Conservation (phyloP, 2,329 filamentous ascomycete genomes). For the Aspergillus japonicus region DNA sequence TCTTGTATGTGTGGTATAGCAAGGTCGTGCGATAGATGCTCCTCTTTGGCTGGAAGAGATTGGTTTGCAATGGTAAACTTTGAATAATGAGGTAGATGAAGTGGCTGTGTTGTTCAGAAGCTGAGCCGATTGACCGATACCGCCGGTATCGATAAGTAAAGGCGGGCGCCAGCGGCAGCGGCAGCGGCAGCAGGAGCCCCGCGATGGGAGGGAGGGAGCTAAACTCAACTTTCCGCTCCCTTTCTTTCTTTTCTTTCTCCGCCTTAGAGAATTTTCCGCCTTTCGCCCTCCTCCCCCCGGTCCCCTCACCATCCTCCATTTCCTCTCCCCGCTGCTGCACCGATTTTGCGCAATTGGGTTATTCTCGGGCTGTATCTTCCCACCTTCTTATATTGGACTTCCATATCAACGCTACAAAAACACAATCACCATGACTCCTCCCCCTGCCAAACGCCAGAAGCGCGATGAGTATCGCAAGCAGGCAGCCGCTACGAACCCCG, state of each 20-base stretch:
- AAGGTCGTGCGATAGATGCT: too few relatives aligned
- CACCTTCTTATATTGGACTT: neutral
- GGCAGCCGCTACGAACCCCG: slow-evolving; percentile 32
- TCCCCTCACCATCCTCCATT: neutral
- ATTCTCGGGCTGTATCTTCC: neutral
- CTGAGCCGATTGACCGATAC: neutral
- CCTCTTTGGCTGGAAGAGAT: neutral
- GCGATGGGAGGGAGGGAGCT: neutral
- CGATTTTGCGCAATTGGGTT: neutral
- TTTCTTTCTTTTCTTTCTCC: neutral
- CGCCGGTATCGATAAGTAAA: neutral
- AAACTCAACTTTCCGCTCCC: neutral
- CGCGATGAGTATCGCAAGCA: slow-evolving; percentile 64
- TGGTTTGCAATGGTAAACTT: too few relatives aligned
- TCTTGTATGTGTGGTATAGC: neutral
- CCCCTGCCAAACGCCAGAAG: slow-evolving; percentile 47
- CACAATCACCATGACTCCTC: slow-evolving; percentile 6
- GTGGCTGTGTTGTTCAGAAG: neutral
- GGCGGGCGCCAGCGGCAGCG: neutral
- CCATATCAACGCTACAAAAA: neutral
- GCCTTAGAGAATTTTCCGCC: slow-evolving; percentile 3
- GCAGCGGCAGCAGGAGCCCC: neutral
- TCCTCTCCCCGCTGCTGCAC: neutral
- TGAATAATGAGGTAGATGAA: neutral
- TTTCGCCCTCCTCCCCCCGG: neutral